Evolutionary conservation across 495 filamentous ascomycete genomes (phyloP), one percentile per base, ranked within the genome.

Genomic region (Hamigera avellanea): DNA sequence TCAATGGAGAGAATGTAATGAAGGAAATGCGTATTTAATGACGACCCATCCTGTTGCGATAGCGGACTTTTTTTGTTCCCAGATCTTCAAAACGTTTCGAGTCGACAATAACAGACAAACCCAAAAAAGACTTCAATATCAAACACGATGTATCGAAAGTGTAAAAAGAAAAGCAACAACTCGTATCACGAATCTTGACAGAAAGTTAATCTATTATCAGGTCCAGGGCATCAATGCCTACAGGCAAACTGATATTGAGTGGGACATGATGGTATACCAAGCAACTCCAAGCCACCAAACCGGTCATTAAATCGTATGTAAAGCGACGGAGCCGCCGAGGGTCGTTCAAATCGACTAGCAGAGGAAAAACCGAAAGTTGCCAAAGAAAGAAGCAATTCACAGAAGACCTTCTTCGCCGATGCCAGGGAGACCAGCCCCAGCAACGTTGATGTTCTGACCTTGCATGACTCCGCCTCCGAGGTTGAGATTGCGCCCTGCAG

Each of bases 321-420:
- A 16, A 6, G 7, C 30, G 30, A 15, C 30, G 8, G 17, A 14
- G 16, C 17, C 30, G 15, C 17, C 30, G 30, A 17, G 15, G 6
- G 21, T 23, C 9, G 21, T 23, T 23, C 21, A 23, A 23, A 9
- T 23, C 21, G 21, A 23, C 9, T 5, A 23, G 21, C 21, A 30
- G 5, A 13, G 14, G n/a, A 30, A 30, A 6, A 30, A 15, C 10
- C 4, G 14, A 30, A 30, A 15, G 28, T 6, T 23, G 4, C 21
- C 21, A 6, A 30, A 30, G 28, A n/a, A 6, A 15, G n/a, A 30
- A 15, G 28, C 6, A 30, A 30, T 30, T 59, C 56, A 69, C 48
- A 69, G 37, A 27, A 70, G 57, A 30, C 61, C 62, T 44, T 70
- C 66, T 48, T 70, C 66, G 41, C 63, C 66, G 44, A 70, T 70